Conservation (phyloP, 1,284 basidiomycete species). For the Malassezia dermatis region DNA sequence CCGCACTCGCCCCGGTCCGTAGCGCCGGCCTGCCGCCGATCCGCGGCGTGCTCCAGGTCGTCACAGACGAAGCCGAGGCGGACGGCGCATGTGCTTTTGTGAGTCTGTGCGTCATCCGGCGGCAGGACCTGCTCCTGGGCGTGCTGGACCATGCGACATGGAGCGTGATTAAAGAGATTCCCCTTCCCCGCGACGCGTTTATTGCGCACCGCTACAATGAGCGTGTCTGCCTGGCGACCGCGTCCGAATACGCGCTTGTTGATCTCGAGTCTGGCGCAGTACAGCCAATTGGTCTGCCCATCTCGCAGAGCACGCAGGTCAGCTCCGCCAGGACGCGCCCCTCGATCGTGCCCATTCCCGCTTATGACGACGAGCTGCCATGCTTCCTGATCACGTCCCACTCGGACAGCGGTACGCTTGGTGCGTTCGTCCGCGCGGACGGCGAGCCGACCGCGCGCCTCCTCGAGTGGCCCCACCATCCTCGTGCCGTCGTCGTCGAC, state of each 20-base stretch:
- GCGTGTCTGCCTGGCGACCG: conserved; percentile 37
- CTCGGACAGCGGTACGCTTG: conserved; percentile 32
- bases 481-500: conserved; percentile 32
- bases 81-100: conserved; percentile 9
- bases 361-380: neutral
- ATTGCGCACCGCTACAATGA: conserved; percentile 35
- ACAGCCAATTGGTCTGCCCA: conserved; percentile 39
- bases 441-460: conserved; percentile 41
- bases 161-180: conserved; percentile 29
- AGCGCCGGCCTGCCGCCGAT: conserved; percentile 9
- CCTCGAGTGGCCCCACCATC: conserved; percentile 45
- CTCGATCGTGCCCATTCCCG: conserved; percentile 31
- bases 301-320: conserved; percentile 35
- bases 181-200: conserved; percentile 35
- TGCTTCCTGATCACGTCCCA: conserved; percentile 42
- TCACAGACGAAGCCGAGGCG: conserved; percentile 19
- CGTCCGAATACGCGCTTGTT: conserved; percentile 37
- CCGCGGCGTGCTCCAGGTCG: conserved; percentile 19
- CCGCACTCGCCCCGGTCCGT: conserved; percentile 11
- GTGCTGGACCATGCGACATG: conserved; percentile 27
- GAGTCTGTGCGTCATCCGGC: conserved; percentile 35
- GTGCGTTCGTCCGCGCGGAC: conserved; percentile 36
- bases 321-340: conserved; percentile 37
- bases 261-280: conserved; percentile 25
- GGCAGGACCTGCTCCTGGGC: conserved; percentile 31